Conservation (phyloP, 75 land plant genomes). For the Selaginella tamariscina region DNA sequence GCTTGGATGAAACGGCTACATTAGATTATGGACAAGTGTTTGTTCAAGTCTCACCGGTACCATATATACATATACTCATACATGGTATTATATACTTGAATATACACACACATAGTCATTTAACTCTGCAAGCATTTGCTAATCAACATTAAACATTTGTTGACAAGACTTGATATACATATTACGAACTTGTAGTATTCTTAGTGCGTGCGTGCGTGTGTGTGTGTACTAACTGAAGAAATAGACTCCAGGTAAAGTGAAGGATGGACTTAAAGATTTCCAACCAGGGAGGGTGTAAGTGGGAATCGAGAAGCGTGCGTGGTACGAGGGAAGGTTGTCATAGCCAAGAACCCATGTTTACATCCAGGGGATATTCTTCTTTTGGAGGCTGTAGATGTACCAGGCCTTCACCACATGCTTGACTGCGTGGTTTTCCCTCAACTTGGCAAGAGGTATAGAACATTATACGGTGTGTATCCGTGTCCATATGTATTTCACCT, state of each 20-base stretch:
- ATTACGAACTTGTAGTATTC: too few species aligned
- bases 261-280: background rate
- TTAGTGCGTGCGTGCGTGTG: too few species aligned
- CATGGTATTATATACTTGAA: too few species aligned
- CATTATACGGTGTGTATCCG: background rate
- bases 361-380: conserved; percentile 12
- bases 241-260: too few species aligned
- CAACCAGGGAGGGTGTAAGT: background rate
- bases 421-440: conserved; percentile 9
- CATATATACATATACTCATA: conserved; percentile 3
- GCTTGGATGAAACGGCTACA: conserved; percentile 71
- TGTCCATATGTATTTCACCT: too few species aligned
- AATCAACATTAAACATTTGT: too few species aligned
- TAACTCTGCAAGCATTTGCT: too few species aligned
- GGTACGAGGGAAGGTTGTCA: background rate
- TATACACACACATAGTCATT: too few species aligned
- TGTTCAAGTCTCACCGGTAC: conserved; percentile 51
- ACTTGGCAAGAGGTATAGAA: background rate
- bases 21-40: conserved; percentile 79
- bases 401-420: conserved; percentile 1
- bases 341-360: conserved; percentile 1
- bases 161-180: too few species aligned
- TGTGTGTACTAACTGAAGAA: too few species aligned
- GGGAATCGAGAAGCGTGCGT: background rate
- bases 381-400: conserved; percentile 9